A percentile compares a stretch with the other conserved stretches of the same genome.
Conservation (phyloP, 345 rosid species). For the Salix viminalis region DNA sequence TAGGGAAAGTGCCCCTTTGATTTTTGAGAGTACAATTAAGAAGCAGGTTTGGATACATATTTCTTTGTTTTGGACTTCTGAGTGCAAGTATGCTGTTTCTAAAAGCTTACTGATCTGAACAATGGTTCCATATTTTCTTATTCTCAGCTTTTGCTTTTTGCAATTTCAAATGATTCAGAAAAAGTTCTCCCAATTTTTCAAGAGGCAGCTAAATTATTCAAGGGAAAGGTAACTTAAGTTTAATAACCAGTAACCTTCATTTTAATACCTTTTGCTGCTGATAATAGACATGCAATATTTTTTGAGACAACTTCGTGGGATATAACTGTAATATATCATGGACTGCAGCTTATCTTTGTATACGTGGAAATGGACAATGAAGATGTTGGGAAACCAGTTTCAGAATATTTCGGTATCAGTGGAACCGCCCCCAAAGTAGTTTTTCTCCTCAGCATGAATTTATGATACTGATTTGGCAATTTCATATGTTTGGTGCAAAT, state of each 20-base stretch:
- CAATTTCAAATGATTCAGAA: constrained; percentile 57
- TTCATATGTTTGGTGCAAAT: neutral
- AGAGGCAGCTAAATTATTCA: constrained; percentile 80
- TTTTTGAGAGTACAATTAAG: constrained; percentile 85
- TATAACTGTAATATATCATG: neutral
- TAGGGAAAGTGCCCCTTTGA: constrained; percentile 65
- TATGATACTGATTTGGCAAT: neutral
- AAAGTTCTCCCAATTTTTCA: constrained; percentile 58
- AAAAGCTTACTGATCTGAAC: neutral
- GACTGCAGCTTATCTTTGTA: constrained; percentile 77
- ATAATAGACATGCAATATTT: neutral
- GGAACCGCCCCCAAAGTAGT: constrained; percentile 63
- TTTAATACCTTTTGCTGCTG: neutral
- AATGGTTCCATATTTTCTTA: constrained; percentile 9
- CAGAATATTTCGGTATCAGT: constrained; percentile 84
- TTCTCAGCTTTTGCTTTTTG: constrained; percentile 73
- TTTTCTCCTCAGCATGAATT: neutral
- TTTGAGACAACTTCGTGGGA: neutral
- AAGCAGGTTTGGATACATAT: constrained; percentile 53
- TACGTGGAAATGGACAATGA: constrained; percentile 85
- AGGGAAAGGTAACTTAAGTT: constrained; percentile 71
- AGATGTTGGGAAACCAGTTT: constrained; percentile 85
- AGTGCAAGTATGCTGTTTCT: neutral
- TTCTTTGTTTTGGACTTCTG: neutral
- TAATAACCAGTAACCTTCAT: neutral